Conservation (phyloP, 2,329 filamentous ascomycete genomes). For the Fonsecaea erecta region DNA sequence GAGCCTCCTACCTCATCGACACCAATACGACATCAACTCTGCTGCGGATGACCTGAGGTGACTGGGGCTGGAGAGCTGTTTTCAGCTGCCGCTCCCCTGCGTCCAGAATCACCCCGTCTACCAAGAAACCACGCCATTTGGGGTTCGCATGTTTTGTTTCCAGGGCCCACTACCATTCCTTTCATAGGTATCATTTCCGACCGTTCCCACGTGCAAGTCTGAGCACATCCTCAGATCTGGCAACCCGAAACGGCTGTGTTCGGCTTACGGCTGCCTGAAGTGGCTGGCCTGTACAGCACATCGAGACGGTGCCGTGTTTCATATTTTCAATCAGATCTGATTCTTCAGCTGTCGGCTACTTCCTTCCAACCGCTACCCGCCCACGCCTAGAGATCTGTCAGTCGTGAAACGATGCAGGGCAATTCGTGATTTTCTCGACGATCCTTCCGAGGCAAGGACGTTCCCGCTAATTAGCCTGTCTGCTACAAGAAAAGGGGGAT, state of each 20-base stretch:
- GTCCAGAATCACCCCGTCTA: constrained; percentile 2
- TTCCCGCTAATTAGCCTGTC: background rate
- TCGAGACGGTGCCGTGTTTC: background rate
- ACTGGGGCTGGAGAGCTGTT: background rate
- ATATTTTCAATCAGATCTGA: background rate
- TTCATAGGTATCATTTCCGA: constrained; percentile 1
- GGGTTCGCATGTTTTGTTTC: background rate
- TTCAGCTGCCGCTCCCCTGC: background rate
- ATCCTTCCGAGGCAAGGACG: background rate
- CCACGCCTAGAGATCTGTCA: background rate
- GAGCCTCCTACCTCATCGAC: background rate
- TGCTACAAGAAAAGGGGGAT: background rate
- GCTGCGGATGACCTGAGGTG: background rate
- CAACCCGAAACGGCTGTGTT: background rate
- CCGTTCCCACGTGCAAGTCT: constrained; percentile 15
- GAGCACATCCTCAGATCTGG: background rate
- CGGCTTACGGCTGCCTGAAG: background rate
- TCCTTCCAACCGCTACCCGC: background rate
- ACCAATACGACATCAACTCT: background rate
- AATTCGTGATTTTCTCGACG: background rate
- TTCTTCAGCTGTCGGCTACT: background rate
- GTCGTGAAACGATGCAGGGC: background rate
- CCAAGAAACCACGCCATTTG: constrained; percentile 12
- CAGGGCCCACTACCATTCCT: constrained; percentile 4
- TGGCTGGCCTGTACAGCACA: background rate